Evolutionary conservation across 2,329 filamentous ascomycete species (phyloP), one percentile per base, ranked within the genome.

Genomic region (Kalaharituber pfeilii): DNA sequence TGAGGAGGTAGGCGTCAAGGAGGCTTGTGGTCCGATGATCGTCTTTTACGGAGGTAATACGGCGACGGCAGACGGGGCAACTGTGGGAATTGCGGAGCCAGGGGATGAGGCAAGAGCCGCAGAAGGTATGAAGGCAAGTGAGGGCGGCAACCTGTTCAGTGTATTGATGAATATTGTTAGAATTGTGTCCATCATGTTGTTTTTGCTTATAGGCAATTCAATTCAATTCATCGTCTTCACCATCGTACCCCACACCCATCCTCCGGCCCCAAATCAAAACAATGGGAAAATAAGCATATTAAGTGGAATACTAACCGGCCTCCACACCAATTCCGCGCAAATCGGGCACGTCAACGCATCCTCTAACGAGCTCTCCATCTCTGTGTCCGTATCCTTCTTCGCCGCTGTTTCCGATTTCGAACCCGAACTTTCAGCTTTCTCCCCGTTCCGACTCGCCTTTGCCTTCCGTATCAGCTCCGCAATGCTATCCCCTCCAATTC

Each of bases 291-390:
- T 36, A 36, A 36, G 30, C n/a, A 36, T 9, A n/a, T 36, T 36
- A 36, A 47, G 25, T 11, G 94, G 83, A 50, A 94, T 79, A 24
- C 86, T 93, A 57, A 94, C 76, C 36, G 87, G 87, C 68, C 91
- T 84, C 70, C 86, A 89, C 57, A 94, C 79, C 59, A 94, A 77
- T 68, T 96, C 91, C 63, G 88, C 94, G 73, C 91, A 98, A 65
- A 98, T 96, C 67, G 88, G 93, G 73, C 89, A 96, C 53, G 82
- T 87, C 71, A 96, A 73, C 76, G 96, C 89, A 69, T 82, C 87
- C 71, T 94, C 89, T 62, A 95, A 75, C 8, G n/a, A 50, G 9
- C 59, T 51, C 6, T 30, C 57, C 5, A 59, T 45, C 8, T 42
- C 33, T 24, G 57, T 50, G 26, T 56, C 53, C 13, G 29, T 33